Percentiles rank a stretch among this genome's conserved stretches.
Conservation (phyloP, 2,329 filamentous ascomycete genomes). For the Epichloe amarillans region DNA sequence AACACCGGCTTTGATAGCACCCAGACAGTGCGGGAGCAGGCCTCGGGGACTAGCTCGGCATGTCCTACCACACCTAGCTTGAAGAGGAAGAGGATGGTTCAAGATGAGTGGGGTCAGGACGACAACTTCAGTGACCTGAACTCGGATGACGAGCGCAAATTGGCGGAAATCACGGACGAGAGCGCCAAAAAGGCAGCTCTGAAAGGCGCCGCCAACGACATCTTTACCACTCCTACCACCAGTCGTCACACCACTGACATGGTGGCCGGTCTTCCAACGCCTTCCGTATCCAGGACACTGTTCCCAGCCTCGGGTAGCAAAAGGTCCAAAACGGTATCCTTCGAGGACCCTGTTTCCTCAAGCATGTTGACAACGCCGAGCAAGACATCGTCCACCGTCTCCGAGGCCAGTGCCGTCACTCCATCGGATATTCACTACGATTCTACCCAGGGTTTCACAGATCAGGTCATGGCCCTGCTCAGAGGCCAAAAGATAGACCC, state of each 20-base stretch:
- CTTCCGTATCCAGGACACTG: conserved; percentile 23
- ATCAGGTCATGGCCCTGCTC: conserved; percentile 38
- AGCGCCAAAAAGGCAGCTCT: conserved; percentile 15
- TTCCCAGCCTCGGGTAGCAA: conserved; percentile 19
- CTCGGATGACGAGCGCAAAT: conserved; percentile 26
- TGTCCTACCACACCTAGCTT: conserved; percentile 3
- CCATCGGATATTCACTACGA: conserved; percentile 9
- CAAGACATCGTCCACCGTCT: not conserved
- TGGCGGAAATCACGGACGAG: conserved; percentile 22
- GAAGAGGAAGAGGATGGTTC: conserved; percentile 18
- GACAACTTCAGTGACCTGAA: conserved; percentile 21
- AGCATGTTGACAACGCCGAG: not conserved
- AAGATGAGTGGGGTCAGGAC: conserved; percentile 14
- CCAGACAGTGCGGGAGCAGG: not conserved
- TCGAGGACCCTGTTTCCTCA: conserved; percentile 12
- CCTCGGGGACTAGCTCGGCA: not conserved
- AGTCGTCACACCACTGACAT: conserved; percentile 11
- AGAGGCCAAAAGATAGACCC: conserved; percentile 26
- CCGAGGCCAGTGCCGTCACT: not conserved
- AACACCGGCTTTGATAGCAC: not conserved
- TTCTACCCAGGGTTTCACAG: conserved; percentile 22
- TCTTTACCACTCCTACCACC: conserved; percentile 16
- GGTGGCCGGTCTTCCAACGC: conserved; percentile 17
- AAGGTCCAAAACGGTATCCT: conserved; percentile 20
- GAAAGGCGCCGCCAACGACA: conserved; percentile 2